These are phyloP conservation scores for Groenewaldozyma auringiensis DNA, from an alignment of 1,139 yeast genomes.

Conservation along the genomic window DNA sequence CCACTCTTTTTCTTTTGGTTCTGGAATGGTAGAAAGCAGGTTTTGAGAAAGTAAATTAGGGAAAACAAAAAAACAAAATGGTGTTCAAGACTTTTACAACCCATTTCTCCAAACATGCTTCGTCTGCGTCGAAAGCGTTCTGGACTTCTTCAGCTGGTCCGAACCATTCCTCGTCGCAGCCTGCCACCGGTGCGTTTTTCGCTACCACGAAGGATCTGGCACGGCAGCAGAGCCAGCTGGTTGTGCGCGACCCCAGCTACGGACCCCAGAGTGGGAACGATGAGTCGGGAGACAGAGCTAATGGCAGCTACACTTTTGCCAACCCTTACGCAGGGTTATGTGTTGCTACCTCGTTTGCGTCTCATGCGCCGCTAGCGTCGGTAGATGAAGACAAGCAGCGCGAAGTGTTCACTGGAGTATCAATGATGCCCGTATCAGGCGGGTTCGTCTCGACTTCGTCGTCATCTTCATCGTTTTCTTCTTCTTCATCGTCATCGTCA, in stretches of 20 bases:
- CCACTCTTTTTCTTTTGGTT: background rate
- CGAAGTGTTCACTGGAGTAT: slow-evolving; percentile 13
- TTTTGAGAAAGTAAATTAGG: background rate
- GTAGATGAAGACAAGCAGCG: slow-evolving; percentile 29
- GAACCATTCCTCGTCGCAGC: slow-evolving; percentile 22
- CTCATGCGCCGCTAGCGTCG: slow-evolving; percentile 25
- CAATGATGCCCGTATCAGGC: background rate
- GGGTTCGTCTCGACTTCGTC: background rate
- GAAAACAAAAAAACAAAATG: too few relatives aligned
- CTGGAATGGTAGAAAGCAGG: background rate
- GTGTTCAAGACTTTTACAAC: slow-evolving; percentile 32
- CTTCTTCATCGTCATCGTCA: background rate
- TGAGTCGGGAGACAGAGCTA: slow-evolving; percentile 10
- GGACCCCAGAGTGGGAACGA: slow-evolving; percentile 11
- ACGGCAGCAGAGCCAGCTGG: slow-evolving; percentile 34
- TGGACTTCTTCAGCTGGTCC: slow-evolving; percentile 22
- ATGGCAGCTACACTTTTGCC: slow-evolving; percentile 14
- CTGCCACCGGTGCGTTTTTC: slow-evolving; percentile 28
- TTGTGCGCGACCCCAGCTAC: slow-evolving; percentile 17
- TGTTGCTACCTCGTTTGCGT: slow-evolving; percentile 14
- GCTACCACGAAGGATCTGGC: slow-evolving; percentile 35
- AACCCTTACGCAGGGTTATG: slow-evolving; percentile 18
- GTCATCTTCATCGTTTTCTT: background rate
- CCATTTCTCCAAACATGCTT: slow-evolving; percentile 30
- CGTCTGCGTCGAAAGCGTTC: slow-evolving; percentile 28